Base-by-base conservation (phyloP, 2,329 filamentous ascomycete species). In the Cladophialophora exuberans region DNA sequence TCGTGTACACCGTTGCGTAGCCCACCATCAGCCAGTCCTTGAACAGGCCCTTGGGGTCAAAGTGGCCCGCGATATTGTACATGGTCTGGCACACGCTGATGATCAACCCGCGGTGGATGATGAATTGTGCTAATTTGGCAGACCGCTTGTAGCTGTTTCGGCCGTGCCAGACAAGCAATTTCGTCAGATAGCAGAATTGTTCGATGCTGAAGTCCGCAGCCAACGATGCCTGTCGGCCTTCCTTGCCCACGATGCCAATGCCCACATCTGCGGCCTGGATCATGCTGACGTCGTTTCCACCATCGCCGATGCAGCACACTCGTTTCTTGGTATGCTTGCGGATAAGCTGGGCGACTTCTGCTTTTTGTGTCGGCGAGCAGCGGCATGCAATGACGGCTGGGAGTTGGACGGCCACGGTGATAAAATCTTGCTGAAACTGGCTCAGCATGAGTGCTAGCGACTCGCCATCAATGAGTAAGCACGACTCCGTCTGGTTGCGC, bases 281-380 rank as follows among this genome's bases (percentile, higher is more conserved):
- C 94, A 99, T 99, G 64, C 88, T 93, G 4, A 99, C 94, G 70
- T 99, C 95, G 73, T 99, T 99, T 65, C 95, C 94, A 62, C 94
- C 94, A 68, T 99, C 94, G 31, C 94, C 94, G 64, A 99, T 99
- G 69, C 94, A 97, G 74, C 92, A 96, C 13, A 97, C 89, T 11
- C 95, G 88, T 73, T 97, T 97, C 72, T 90, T 91, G 17, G 94
- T 99, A 72, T 90, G 87, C 46, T 88, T 83, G 58, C 92, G 90
- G 74, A 99, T 99, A 44, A 97, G 82, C 63, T 83, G 85, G 7
- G 95, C 94, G 33, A 99, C 82, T 65, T 97, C 93, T 36, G 94
- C 95, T 72, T 99, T 99, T 68, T 99, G 94, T 0, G 90, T 97
- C 0, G 94, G 95, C 6, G 91, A 96, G 76, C 94, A 99, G 36